Conservation (phyloP, 352 stramenopile genomes). For the Phytophthora fragariae region DNA sequence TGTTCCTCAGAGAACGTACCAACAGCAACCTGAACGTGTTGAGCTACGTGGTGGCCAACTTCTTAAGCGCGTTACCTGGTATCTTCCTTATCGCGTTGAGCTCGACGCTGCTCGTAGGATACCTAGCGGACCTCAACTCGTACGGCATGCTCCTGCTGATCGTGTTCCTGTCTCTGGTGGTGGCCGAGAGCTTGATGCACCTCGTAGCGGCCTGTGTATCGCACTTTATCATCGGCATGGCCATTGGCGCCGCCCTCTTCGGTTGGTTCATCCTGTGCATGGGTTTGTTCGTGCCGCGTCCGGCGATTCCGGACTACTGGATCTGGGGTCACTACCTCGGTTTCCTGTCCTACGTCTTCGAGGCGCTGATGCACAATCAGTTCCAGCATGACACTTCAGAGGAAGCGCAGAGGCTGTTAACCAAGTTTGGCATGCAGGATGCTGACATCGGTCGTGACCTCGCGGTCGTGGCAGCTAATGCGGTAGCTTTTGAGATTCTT, state of each 20-base stretch:
- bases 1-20: constrained; percentile 82
- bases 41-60: constrained; percentile 80
- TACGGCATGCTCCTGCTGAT: constrained; percentile 69
- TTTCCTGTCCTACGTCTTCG: constrained; percentile 86
- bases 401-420: constrained; percentile 35
- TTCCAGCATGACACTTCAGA: constrained; percentile 41
- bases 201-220: constrained; percentile 72
- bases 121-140: constrained; percentile 56
- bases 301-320: constrained; percentile 71
- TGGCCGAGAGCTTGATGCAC: constrained; percentile 82
- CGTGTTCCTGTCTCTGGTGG: constrained; percentile 76
- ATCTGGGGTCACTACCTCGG: constrained; percentile 83
- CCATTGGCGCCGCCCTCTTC: constrained; percentile 72
- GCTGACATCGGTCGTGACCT: constrained; percentile 55
- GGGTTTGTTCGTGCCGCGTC: constrained; percentile 71
- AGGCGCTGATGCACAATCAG: constrained; percentile 83
- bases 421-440: constrained; percentile 56
- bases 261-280: constrained; percentile 88
- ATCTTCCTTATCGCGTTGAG: constrained; percentile 68
- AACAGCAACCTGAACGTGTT: constrained; percentile 66
- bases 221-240: constrained; percentile 90
- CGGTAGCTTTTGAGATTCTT: constrained; percentile 53
- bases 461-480: constrained; percentile 51
- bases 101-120: constrained; percentile 55
- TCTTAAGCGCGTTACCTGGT: constrained; percentile 69